Conservation (phyloP, 768 basidiomycete species). For the Termitomyces sp. region DNA sequence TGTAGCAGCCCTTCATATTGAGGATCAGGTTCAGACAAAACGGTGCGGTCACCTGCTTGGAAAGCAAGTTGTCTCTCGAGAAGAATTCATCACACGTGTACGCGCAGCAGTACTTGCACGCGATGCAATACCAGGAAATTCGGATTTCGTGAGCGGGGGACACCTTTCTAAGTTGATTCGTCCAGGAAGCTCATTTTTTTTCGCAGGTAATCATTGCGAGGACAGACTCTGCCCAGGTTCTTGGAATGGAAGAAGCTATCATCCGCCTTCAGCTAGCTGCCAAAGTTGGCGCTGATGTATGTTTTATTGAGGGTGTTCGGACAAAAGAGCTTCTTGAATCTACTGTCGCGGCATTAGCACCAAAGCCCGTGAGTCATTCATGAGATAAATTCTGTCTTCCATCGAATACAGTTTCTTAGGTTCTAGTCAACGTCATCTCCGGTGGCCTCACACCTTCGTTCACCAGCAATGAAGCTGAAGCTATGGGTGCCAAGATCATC, state of each 20-base stretch:
- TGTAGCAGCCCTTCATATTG: slow-evolving; percentile 72
- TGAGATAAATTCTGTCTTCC: not conserved
- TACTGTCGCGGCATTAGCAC: slow-evolving; percentile 63
- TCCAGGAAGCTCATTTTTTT: not conserved
- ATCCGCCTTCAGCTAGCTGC: slow-evolving; percentile 62
- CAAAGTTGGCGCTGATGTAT: slow-evolving; percentile 72
- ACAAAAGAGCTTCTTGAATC: slow-evolving; percentile 57
- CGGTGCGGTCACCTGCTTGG: slow-evolving; percentile 77
- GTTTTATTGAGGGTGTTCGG: slow-evolving; percentile 78
- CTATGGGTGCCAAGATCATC: slow-evolving; percentile 70
- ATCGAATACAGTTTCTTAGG: slow-evolving; percentile 21
- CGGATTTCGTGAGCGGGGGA: slow-evolving; percentile 55
- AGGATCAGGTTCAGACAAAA: slow-evolving; percentile 81
- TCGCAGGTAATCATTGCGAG: slow-evolving; percentile 69
- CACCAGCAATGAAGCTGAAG: slow-evolving; percentile 63
- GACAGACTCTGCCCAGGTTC: slow-evolving; percentile 73
- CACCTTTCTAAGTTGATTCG: not conserved
- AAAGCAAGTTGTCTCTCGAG: slow-evolving; percentile 77
- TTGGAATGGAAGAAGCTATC: slow-evolving; percentile 76
- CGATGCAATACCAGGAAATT: slow-evolving; percentile 67
- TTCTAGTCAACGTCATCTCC: slow-evolving; percentile 77
- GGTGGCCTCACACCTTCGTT: slow-evolving; percentile 75
- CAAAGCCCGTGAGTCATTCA: slow-evolving; percentile 50
- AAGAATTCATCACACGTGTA: slow-evolving; percentile 70
- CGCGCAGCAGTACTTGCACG: slow-evolving; percentile 75